Base-by-base conservation (phyloP, 2,329 filamentous ascomycete species). In the Lachnellula occidentalis region DNA sequence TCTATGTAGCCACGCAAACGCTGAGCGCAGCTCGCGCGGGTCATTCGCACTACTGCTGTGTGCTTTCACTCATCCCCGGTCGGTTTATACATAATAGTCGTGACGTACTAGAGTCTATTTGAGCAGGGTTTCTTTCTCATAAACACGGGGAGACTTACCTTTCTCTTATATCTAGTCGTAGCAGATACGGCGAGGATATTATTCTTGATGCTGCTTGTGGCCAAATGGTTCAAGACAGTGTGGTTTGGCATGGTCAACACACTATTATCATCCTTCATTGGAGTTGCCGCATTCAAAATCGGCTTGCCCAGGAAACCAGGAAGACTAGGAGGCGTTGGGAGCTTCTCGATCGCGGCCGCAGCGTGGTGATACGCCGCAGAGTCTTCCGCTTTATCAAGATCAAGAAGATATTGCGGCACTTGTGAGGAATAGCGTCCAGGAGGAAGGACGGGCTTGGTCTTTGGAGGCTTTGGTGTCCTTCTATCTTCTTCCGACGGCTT, bases 181-280 rank as follows among this genome's bases (percentile, higher is more conserved):
- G 90, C 92, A 67, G 92, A 96, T 5, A 95, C 95, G 34, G 94
- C 94, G 61, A 99, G 78, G 24, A 97, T 89, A 59, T 92, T 92
- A 63, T 96, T 91, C 76, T 96, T 96, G 72, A 99, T 99, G 71
- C 92, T 96, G 72, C 92, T 97, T 3, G 94, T 99, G 48, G 92
- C 92, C 63, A 99, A 76, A 71, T 99, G 94, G 64, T 99, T 99
- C 59, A 99, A 76, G 34, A 97, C 90, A 0, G 94, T 96, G 68
- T 99, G 92, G 66, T 97, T 99, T 14, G 94, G 94, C 81, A 96
- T 92, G 63, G 90, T 94, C 60, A 99, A 76, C 58, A 99, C 94
- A 73, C 92, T 96, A 71, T 92, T 96, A 73, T 99, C 94, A 70
- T 99, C 94, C 76, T 97, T 97, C 79, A 96, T 90, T 6, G 92